Conservation (phyloP, 208 protist species). For the Novymonas esmeraldas region DNA sequence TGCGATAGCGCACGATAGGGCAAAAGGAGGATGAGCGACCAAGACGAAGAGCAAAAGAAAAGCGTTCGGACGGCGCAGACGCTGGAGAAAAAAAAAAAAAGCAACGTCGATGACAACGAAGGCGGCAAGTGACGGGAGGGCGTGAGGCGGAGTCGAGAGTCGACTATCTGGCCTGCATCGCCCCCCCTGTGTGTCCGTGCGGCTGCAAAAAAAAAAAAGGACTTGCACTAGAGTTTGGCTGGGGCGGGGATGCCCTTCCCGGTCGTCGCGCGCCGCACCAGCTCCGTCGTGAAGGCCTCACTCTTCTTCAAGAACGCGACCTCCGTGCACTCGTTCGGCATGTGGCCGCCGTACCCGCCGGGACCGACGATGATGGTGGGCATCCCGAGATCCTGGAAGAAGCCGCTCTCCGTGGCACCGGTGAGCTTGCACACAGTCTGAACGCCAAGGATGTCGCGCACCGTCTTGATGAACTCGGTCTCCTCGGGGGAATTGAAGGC, state of each 20-base stretch:
- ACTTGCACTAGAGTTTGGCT: background rate
- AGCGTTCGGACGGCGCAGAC: too few relatives aligned
- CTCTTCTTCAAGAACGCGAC: slow-evolving; percentile 32
- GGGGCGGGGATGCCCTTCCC: background rate
- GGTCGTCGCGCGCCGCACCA: slow-evolving; percentile 15
- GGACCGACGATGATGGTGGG: slow-evolving; percentile 48
- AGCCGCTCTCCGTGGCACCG: slow-evolving; percentile 42
- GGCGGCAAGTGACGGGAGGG: too few relatives aligned
- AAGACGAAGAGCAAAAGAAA: background rate
- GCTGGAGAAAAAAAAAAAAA: background rate
- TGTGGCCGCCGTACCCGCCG: slow-evolving; percentile 41
- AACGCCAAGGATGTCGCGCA: slow-evolving; percentile 17
- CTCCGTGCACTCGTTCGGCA: slow-evolving; percentile 48
- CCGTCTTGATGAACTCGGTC: slow-evolving; percentile 33
- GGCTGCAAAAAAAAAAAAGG: too few relatives aligned
- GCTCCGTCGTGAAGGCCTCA: slow-evolving; percentile 20
- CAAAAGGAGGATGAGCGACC: too few relatives aligned
- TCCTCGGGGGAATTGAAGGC: slow-evolving; percentile 31
- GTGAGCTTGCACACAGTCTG: slow-evolving; percentile 17
- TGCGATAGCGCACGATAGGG: too few relatives aligned
- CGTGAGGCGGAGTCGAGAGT: too few relatives aligned
- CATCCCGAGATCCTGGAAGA: slow-evolving; percentile 49
- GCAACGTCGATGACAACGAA: too few relatives aligned
- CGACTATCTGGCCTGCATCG: too few relatives aligned
- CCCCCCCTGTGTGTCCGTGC: too few relatives aligned